Percentiles rank a stretch among this genome's conserved stretches.
Evolutionary conservation across 192 early-diverging fungal genomes (phyloP).

Genomic region (Coemansia sp.): DNA sequence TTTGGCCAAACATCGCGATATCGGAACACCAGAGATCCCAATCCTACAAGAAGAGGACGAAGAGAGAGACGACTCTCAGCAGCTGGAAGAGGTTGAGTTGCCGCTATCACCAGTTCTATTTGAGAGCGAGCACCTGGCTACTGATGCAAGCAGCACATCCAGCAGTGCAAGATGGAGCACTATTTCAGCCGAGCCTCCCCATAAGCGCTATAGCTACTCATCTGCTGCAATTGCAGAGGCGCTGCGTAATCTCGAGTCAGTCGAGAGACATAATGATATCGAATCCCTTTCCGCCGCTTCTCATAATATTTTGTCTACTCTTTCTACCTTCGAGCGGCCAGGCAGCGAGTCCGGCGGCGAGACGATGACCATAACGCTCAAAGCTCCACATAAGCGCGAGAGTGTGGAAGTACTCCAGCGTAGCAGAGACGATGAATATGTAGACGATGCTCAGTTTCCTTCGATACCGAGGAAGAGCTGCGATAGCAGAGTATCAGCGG

Average conservation of each 20-base stretch:
- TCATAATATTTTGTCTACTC: not conserved
- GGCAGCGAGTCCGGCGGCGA: constrained; percentile 23
- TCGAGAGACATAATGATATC: constrained; percentile 2
- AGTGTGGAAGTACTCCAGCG: not conserved
- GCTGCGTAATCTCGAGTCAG: constrained; percentile 33
- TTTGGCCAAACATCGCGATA: constrained; percentile 25
- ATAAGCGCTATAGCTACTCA: constrained; percentile 45
- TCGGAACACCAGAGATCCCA: constrained; percentile 31
- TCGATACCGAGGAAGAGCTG: constrained; percentile 1
- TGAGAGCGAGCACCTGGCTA: not conserved
- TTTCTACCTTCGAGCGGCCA: not conserved
- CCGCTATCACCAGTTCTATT: constrained; percentile 19
- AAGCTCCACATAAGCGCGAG: constrained; percentile 31
- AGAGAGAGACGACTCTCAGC: constrained; percentile 1
- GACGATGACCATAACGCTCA: constrained; percentile 52
- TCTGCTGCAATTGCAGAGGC: constrained; percentile 45
- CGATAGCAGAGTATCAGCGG: constrained; percentile 3
- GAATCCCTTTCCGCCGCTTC: constrained; percentile 12
- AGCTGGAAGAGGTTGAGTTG: not conserved
- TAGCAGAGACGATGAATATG: constrained; percentile 6
- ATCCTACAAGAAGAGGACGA: constrained; percentile 12
- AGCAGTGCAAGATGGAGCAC: constrained; percentile 42
- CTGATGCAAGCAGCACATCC: constrained; percentile 14
- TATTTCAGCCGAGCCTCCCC: constrained; percentile 35
- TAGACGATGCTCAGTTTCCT: not conserved